Base-by-base conservation (phyloP, 2,329 filamentous ascomycete genomes). In the Leptographium wingfieldii region DNA sequence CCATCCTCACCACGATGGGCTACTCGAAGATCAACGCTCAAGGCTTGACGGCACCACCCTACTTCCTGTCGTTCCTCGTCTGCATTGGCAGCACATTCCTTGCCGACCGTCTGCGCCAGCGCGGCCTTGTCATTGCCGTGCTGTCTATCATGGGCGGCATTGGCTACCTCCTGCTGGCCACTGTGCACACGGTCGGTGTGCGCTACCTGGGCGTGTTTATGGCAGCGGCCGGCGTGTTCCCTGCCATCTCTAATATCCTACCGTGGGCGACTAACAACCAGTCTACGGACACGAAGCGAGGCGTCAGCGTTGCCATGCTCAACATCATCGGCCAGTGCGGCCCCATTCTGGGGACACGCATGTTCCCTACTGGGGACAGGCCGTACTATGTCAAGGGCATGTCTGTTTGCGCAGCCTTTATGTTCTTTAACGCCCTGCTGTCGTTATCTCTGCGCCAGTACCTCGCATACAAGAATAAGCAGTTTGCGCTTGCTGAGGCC, bases 191-290 rank as follows among this genome's bases (percentile, higher is more conserved):
- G 19, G 71, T 73, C 2, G 73, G 67, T 0, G 70, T 74, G 33
- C 74, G 77, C 19, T 81, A 80, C 61, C 69, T 74, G 0, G 76
- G 73, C 3, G 74, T 77, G 1, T 80, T 76, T 61, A 65, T 81
- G 67, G 73, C 72, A 12, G 72, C 73, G 0, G 71, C 72, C 0
- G 74, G 74, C 31, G 72, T 76, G 69, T 90, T 89, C 67, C 82
- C 86, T 0, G 78, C 78, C 19, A 86, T 89, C 63, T 80, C 81
- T 1, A 84, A 88, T 65, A 84, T 87, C 27, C 74, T 90, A 19
- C 83, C 86, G 0, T 90, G 86, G 86, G 80, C 84, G 19, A 70
- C 85, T 40, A 84, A 88, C 68, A 88, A 88, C 68, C 84, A 88
- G 69, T 85, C 85, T 16, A 82, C 76, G 46, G 84, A 87, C 67